Conservation (phyloP, 1,284 basidiomycete species). For the Cystobasidium sp. region DNA sequence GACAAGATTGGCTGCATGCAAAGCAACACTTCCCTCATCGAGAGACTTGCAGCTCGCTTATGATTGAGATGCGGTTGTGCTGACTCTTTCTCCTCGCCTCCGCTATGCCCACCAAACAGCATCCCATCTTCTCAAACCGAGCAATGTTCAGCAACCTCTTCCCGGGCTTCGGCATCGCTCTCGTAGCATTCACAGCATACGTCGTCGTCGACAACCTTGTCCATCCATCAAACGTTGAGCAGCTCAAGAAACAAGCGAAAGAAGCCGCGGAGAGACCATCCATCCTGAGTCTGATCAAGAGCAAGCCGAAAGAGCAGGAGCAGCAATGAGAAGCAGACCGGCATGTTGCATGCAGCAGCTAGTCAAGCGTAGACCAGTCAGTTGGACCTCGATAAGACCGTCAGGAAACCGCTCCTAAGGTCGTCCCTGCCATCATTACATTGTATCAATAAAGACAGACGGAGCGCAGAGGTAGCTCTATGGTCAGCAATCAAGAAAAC, state of each 20-base stretch:
- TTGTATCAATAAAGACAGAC: no score
- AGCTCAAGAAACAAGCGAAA: constrained; percentile 43
- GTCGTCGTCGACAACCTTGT: constrained; percentile 74
- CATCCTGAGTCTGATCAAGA: constrained; percentile 10
- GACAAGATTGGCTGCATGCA: background rate
- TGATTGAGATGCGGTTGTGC: background rate
- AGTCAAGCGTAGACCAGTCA: background rate
- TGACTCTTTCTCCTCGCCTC: background rate
- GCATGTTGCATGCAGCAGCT: background rate
- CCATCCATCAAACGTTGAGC: constrained; percentile 51
- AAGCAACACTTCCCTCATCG: background rate
- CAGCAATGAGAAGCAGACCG: constrained; percentile 19
- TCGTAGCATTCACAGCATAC: constrained; percentile 86
- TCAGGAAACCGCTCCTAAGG: no score
- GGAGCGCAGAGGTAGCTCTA: no score
- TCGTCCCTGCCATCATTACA: no score
- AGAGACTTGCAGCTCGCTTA: no score
- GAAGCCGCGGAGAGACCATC: constrained; percentile 39
- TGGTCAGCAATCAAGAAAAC: no score
- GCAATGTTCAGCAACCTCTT: constrained; percentile 76
- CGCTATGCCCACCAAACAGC: constrained; percentile 52
- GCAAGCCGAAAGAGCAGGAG: constrained; percentile 15
- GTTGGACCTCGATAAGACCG: no score
- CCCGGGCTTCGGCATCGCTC: constrained; percentile 88
- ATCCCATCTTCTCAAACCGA: constrained; percentile 80